Conservation (phyloP, 176 grass and related monocot species). For the Sorghum bicolor region Sorghum_bicolor_NCBIv3 NC_012876.2:63846501-63847000, state of each 20-base stretch:
- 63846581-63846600: not conserved
- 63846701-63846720: not conserved
- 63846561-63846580: not conserved
- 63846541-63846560: not conserved
- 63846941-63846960: slow-evolving; percentile 6
- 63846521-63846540: not conserved
- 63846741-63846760: not conserved
- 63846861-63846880: not conserved
- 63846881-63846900: not conserved
- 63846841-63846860: not conserved
- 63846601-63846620: not conserved
- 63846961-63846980: not conserved
- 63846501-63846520: not conserved
- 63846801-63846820: not conserved
- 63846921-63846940: slow-evolving; percentile 1
- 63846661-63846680: not conserved
- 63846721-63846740: not conserved
- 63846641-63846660: not conserved
- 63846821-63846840: slow-evolving; percentile 18
- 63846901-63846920: not conserved
- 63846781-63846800: not conserved
- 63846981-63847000: slow-evolving; percentile 30
- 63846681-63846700: not conserved
- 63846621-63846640: not conserved
- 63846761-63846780: not conserved